Evolutionary conservation across 108 stramenopile genomes (phyloP), one percentile per base, ranked within the genome.

Genomic region (Craspedostauros australis): DNA sequence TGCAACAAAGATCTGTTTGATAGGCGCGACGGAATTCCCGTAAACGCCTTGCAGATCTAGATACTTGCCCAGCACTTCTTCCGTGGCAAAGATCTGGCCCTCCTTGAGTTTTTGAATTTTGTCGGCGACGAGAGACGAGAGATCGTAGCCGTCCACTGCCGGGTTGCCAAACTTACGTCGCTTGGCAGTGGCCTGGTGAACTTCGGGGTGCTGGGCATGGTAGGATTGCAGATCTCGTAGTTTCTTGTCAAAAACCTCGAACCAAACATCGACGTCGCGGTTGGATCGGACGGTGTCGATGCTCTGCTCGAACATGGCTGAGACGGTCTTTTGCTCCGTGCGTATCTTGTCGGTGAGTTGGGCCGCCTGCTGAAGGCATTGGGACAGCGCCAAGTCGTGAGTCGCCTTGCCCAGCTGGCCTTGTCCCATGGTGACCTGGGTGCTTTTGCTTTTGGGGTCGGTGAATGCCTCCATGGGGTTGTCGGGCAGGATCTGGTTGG

Each of bases 21-120:
- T 53, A 7, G 41, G 62, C 36, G 29, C 24, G 33, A 52, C 49
- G 20, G 21, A 37, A 40, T 52, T 53, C 62, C 66, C 46, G 59
- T 80, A 75, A 43, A 84, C 38, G 5, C 61, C 39, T 9, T 72
- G 59, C 57, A 92, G 68, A 72, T 85, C 84, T 16, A 86, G 49
- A 68, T 88, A 86, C 50, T 82, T 79, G 11, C 91, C 86, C 72
- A 85, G 65, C 41, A 85, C 69, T 79, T 92, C 84, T 53, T 92
- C 81, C 5, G 77, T 39, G 8, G 70, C 47, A 58, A 65, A 86
- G 24, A 77, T 36, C 18, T 70, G 68, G 8, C 77, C 80, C 2
- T 68, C 64, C 14, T 53, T 47, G 32, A 82, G 55, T n/a, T 54
- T 54, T 20, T 55, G 42, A n/a, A 78, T 56, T 30, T 58, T 64